A percentile compares a stretch with the other conserved stretches of the same genome.
phyloP scores from a whole-genome alignment of 495 filamentous ascomycete genomes.

The Penicillium coffeae region DNA sequence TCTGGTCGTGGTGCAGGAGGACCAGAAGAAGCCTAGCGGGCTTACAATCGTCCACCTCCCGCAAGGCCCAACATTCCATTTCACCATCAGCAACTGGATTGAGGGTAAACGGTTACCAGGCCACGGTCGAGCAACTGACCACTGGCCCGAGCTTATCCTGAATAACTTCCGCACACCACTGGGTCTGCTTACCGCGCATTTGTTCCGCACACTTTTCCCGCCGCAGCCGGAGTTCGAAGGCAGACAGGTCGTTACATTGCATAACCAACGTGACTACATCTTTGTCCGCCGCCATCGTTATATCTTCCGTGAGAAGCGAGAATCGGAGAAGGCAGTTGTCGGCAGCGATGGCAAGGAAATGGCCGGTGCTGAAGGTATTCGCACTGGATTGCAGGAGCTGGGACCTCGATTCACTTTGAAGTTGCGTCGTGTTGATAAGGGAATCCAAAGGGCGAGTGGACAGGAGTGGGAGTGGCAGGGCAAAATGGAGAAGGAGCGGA shows the following conservation, averaged over 20 bases:
- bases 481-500: constrained; percentile 87
- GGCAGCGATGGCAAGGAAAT: constrained; percentile 83
- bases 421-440: constrained; percentile 85
- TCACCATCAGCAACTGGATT: constrained; percentile 78
- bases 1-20: constrained; percentile 77
- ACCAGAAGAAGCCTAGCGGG: constrained; percentile 72
- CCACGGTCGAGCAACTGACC: constrained; percentile 83
- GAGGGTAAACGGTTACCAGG: constrained; percentile 80
- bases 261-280: constrained; percentile 96
- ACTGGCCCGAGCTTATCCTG: constrained; percentile 88
- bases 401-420: constrained; percentile 85
- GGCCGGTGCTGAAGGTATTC: constrained; percentile 74
- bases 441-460: constrained; percentile 73
- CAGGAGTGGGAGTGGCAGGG: constrained; percentile 96
- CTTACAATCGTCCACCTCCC: constrained; percentile 82
- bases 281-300: constrained; percentile 89
- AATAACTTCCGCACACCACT: constrained; percentile 95
- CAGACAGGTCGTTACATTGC: constrained; percentile 83
- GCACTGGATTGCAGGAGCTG: constrained; percentile 79
- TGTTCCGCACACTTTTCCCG: constrained; percentile 82
- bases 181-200: constrained; percentile 80
- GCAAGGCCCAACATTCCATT: constrained; percentile 81
- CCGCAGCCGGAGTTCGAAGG: constrained; percentile 76
- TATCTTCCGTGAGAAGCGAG: constrained; percentile 80
- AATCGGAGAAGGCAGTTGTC: constrained; percentile 83